Percentiles rank a stretch among this genome's conserved stretches.
phyloP scores from a whole-genome alignment of 2,329 filamentous ascomycete species.

The Monilinia fructicola region DNA sequence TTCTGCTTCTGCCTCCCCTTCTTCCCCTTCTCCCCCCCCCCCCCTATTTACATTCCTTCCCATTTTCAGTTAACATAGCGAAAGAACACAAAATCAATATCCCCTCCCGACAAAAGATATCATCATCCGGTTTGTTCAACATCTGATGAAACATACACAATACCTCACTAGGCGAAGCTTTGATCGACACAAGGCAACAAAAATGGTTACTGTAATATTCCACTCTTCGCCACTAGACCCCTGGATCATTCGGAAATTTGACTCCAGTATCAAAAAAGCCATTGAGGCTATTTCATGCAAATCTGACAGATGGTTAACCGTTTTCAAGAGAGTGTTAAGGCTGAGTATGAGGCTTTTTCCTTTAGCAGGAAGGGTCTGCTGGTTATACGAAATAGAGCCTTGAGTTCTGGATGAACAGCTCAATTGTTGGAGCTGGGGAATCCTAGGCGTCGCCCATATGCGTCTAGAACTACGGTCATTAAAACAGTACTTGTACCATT shows the following conservation, averaged over 20 bases:
- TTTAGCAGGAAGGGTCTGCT: neutral
- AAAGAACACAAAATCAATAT: neutral
- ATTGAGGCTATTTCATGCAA: neutral
- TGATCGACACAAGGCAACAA: conserved; percentile 19
- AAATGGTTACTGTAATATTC: neutral
- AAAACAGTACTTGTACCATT: no score
- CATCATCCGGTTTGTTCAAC: no score
- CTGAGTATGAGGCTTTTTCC: neutral
- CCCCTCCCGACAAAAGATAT: neutral
- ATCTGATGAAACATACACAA: no score
- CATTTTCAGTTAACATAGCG: neutral
- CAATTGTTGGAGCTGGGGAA: neutral
- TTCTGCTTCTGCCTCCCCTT: no score
- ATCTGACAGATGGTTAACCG: neutral
- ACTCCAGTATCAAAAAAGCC: neutral
- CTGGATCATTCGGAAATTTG: conserved; percentile 14
- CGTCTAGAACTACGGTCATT: neutral
- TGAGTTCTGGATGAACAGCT: neutral
- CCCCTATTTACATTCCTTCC: neutral
- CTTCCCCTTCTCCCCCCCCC: no score
- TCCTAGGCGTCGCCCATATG: neutral
- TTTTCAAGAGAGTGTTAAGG: neutral
- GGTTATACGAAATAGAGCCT: neutral
- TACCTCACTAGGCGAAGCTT: conserved; percentile 10
- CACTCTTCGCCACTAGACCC: neutral